Evolutionary conservation across 2,329 filamentous ascomycete genomes (phyloP), one percentile per base, ranked within the genome.

Genomic region (Clonostachys chloroleuca): DNA sequence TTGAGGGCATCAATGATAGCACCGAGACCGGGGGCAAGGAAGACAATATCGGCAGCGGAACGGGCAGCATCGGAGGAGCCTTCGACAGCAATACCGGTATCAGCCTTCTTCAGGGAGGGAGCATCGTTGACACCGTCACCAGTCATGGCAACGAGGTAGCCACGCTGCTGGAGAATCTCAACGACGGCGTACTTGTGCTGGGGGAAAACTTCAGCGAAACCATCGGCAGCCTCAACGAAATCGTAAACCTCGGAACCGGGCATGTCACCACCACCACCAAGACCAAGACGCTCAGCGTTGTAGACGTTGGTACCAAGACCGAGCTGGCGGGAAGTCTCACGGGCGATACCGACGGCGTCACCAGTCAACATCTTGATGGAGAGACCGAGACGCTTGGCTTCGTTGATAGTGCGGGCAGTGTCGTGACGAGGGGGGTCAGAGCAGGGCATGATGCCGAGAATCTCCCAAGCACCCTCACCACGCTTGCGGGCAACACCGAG

Each of bases 331-430:
- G 89, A 94, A 57, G 89, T 95, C 72, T 95, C 90, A 74, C 88
- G 86, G 59, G 90, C 90, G 66, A 95, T 95, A 69, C 89, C 91
- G 64, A 95, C 90, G 56, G 91, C 89, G 65, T 95, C 90, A 80
- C 90, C 90, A 72, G 91, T 95, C 73, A 95, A 81, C 89, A 95
- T 95, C 80, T 95, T 95, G 73, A 95, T 91, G 57, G 87, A 91
- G 52, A 95, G 78, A 77, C 90, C 90, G 49, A 95, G 83, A 54
- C 76, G 80, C 78, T 94, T 92, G 62, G 90, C 90, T 71, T 95
- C 90, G 67, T 88, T 86, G 73, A 95, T 88, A 52, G 91, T 95
- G 67, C 89, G 88, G 60, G 85, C 89, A 58, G 91, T 95, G 63
- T 95, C 90, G 74, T 95, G 84, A 63, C 91, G 88, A 57, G 90